Evolutionary conservation across 805 yeast species (phyloP), one percentile per base, ranked within the genome.

Genomic region (Schwanniomyces sp.): DNA sequence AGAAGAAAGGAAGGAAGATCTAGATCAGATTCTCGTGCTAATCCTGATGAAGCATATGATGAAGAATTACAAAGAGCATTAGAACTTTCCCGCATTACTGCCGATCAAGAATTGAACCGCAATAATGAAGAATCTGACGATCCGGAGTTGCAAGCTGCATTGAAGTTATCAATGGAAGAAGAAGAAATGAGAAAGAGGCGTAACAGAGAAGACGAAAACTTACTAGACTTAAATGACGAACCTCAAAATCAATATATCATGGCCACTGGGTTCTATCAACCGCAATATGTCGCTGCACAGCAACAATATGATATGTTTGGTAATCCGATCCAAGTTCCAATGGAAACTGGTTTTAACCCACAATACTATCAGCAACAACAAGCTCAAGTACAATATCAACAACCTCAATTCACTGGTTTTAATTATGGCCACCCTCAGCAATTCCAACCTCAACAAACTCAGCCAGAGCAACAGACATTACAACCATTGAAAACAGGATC

Each of bases 51-150:
- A 37, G 83, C 80, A 18, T 77, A 79, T 50, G 96, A 90, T 57
- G 86, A 82, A 16, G 97, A 89, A 45, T 70, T 92, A 54, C 85
- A 82, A 64, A 76, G 77, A 41, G 97, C 96, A 0, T 70, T 92
- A 45, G 96, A 87, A 56, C 86, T 85, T 59, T 86, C 95, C 44
- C 80, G 81, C 59, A 64, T 76, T 56, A 88, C 96, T 1, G 97
- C 96, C 0, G 91, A 86, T 53, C 91, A 88, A 52, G 97, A 91
- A 55, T 87, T 82, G 52, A 75, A 74, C 45, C 75, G 85, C 52
- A 74, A 84, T 56, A 70, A 72, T 41, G 63, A 64, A 41, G 69
- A 63, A 28, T 51, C 52, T 16, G 78, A 72, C 39, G 87, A 83
- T 52, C 82, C 81, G 17, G 90, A 85, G 25, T 72, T 88, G 43